Conservation (phyloP, 306 rosid species). For the Vigna reflexopilosa region DNA sequence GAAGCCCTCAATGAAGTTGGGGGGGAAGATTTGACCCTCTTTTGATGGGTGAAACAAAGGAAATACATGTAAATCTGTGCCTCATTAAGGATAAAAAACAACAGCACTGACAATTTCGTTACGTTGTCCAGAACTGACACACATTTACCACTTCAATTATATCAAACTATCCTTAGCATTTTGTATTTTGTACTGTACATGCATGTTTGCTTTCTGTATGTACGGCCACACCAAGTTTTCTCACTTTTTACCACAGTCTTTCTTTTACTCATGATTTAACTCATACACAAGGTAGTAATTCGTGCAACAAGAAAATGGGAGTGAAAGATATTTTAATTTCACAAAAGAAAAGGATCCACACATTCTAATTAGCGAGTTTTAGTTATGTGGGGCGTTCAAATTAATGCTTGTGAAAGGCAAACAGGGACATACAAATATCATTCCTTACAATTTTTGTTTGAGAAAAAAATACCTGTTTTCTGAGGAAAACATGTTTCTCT, state of each 20-base stretch:
- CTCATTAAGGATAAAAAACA: slow-evolving; percentile 4
- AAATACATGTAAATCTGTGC: background rate
- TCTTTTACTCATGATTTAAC: background rate
- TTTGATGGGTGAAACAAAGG: background rate
- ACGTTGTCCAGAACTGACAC: background rate
- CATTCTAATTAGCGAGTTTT: background rate
- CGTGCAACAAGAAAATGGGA: background rate
- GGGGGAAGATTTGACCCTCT: background rate
- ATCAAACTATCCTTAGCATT: background rate
- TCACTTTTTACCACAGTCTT: background rate
- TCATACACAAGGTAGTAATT: too few species aligned
- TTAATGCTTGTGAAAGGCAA: background rate
- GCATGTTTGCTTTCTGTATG: background rate
- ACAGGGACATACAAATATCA: background rate
- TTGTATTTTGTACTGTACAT: too few species aligned
- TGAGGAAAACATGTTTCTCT: too few species aligned
- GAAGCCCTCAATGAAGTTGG: background rate
- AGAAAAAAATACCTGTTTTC: too few species aligned
- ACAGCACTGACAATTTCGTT: slow-evolving; percentile 1
- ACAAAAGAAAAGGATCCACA: background rate
- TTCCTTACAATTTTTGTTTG: too few species aligned
- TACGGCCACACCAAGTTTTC: background rate
- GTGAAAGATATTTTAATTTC: background rate
- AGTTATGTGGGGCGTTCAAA: background rate
- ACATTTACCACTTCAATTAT: slow-evolving; percentile 28